These are phyloP conservation scores for Trametes gibbosa DNA, from an alignment of 768 basidiomycete genomes.

Conservation along the genomic window DNA sequence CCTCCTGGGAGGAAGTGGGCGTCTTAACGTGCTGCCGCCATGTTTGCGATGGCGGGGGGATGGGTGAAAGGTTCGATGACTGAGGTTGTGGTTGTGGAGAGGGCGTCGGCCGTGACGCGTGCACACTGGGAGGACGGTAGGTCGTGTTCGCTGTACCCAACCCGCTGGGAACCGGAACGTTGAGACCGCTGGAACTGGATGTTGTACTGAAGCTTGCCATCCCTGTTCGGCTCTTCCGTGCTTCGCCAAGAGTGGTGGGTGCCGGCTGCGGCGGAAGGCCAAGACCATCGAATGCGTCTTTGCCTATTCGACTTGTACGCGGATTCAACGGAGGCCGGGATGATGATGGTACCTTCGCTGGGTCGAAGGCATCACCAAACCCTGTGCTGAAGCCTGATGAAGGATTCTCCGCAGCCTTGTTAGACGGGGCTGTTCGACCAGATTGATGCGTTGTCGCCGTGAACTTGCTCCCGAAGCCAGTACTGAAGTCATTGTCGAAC, in stretches of 20 bases:
- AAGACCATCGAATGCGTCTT: conserved; percentile 80
- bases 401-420: neutral
- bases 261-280: conserved; percentile 50
- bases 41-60: conserved; percentile 14
- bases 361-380: conserved; percentile 65
- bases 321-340: conserved; percentile 23
- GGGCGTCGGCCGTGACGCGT: conserved; percentile 23
- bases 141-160: conserved; percentile 25
- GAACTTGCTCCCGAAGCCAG: conserved; percentile 20
- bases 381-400: conserved; percentile 22
- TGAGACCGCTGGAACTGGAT: conserved; percentile 2
- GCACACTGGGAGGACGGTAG: conserved; percentile 27
- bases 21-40: conserved; percentile 14
- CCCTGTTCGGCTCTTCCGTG: conserved; percentile 68
- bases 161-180: conserved; percentile 7
- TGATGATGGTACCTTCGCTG: conserved; percentile 26
- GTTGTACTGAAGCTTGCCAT: conserved; percentile 42
- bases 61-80: conserved; percentile 9
- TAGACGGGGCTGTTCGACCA: neutral
- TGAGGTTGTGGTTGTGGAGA: conserved; percentile 21
- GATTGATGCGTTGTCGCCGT: neutral
- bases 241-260: conserved; percentile 72
- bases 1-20: conserved; percentile 27
- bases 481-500: conserved; percentile 27
- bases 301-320: conserved; percentile 35